Evolutionary conservation across 1,139 yeast genomes (phyloP), one percentile per base, ranked within the genome.

Genomic region (Arxiozyma slooffiae): DNA sequence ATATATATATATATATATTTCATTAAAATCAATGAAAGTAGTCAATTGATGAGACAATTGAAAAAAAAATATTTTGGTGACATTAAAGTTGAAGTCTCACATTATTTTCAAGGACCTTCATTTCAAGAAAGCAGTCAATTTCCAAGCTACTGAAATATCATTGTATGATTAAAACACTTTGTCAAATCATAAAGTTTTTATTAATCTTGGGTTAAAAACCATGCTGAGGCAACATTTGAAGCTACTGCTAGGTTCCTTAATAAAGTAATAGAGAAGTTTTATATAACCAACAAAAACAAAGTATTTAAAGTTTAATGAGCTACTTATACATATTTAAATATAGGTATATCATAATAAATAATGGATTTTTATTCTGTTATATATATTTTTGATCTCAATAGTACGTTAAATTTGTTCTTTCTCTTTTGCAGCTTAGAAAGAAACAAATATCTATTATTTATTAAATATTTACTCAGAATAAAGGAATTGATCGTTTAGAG

Each of bases 141-240:
- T 41, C 30, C 50, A 51, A 52, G 22, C 43, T 7, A 46, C 49
- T 30, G 40, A 42, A n/a, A 52, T 49, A 45, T 70, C 74, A 4
- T 57, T 82, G 48, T 63, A 60, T 1, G 71, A 68, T 24, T 78
- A 56, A 66, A 70, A 38, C 67, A 67, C 21, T 80, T 82, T 58
- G 72, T 81, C 40, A 70, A 72, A 47, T 82, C 90, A 7, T 82
- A 85, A 80, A 81, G 89, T 57, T 77, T 85, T 7, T 80, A 81
- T 61, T 85, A 81, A 60, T 70, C 70, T 21, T 85, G 90, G 88
- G 48, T 37, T n/a, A 50, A 49, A 37, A 50, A 52, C 14, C 51
- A 56, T 48, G 52, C 56, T 17, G 50, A 42, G 21, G 55, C 49
- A 16, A 21, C 26, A 4, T 36, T 40, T 5, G 77, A 76, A 57